Evolutionary conservation across 345 rosid species (phyloP).

Genomic region (Populus tremula): DNA sequence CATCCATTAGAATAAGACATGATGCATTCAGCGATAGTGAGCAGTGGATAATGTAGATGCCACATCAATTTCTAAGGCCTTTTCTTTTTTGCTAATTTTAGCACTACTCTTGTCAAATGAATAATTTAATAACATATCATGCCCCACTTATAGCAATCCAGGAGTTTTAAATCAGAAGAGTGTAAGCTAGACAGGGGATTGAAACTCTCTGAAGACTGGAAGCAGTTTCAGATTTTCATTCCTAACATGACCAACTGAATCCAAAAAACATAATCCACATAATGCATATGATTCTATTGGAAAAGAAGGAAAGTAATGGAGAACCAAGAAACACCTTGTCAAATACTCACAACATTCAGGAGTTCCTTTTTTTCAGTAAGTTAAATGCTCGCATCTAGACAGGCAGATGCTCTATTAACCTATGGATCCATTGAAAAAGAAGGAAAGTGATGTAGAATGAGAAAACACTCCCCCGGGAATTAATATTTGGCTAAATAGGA

Average conservation of each 20-base stretch:
- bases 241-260: conserved; percentile 5
- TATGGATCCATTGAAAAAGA: neutral
- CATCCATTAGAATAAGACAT: neutral
- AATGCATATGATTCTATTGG: conserved; percentile 7
- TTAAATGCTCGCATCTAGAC: neutral
- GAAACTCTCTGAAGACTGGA: neutral
- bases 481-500: neutral
- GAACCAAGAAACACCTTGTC: neutral
- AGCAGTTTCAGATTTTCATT: neutral
- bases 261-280: neutral
- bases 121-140: neutral
- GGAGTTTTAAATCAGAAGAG: conserved; percentile 7
- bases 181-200: neutral
- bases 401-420: neutral
- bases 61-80: neutral
- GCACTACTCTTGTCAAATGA: neutral
- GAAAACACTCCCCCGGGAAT: neutral
- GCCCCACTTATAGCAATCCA: neutral
- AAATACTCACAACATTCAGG: neutral
- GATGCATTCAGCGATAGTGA: neutral
- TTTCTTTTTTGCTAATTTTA: neutral
- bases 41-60: neutral
- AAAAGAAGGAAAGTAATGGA: neutral
- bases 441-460: neutral
- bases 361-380: neutral